phyloP scores from a whole-genome alignment of 169 alveolate species.

The Plasmodium gonderi region DNA sequence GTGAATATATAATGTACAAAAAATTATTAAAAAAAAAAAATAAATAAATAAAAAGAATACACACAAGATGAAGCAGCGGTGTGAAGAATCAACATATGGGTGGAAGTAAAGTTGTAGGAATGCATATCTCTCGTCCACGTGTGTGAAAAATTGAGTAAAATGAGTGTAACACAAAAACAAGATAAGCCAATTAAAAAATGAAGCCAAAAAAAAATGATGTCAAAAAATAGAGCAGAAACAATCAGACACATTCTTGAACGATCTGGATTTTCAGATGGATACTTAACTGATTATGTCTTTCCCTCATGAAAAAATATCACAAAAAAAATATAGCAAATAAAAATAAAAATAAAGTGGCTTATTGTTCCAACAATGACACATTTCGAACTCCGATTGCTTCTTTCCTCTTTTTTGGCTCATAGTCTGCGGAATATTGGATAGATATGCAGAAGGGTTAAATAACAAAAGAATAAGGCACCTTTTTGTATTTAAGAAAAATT shows the following conservation, averaged over 20 bases:
- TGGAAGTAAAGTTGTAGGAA: not conserved
- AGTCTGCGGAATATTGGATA: conserved; percentile 9
- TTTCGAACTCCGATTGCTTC: conserved; percentile 7
- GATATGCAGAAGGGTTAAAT: not conserved
- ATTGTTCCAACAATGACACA: conserved; percentile 24
- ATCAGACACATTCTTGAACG: not conserved
- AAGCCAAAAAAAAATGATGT: not conserved
- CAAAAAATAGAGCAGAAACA: not conserved
- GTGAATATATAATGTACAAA: not conserved
- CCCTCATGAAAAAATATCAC: not conserved
- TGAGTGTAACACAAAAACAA: not conserved
- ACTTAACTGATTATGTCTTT: not conserved
- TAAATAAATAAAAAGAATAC: too few relatives aligned
- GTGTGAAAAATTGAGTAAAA: not conserved
- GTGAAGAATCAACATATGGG: not conserved
- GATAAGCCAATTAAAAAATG: not conserved
- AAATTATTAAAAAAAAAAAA: not conserved
- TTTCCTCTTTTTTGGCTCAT: conserved; percentile 60
- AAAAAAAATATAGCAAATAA: too few relatives aligned
- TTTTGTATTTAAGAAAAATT: not conserved
- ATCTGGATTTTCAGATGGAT: not conserved
- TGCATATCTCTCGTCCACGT: not conserved
- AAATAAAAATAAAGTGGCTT: not conserved
- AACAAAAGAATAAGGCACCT: not conserved
- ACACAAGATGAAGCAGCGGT: too few relatives aligned